These are phyloP conservation scores for Diaporthe australafricana DNA, from an alignment of 2,329 filamentous ascomycete species.

Conservation along the genomic window DNA sequence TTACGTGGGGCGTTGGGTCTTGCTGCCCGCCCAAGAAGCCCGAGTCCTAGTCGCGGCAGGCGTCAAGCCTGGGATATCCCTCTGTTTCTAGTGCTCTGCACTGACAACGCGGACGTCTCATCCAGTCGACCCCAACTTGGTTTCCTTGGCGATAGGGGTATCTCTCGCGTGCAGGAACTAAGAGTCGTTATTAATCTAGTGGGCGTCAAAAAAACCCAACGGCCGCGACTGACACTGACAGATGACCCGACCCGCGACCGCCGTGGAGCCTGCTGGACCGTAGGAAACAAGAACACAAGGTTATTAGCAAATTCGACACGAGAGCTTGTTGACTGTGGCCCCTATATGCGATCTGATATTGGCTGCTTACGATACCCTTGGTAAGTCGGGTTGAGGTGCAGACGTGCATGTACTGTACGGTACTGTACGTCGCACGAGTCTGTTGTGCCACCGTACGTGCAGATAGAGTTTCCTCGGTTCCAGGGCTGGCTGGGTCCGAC, in stretches of 20 bases:
- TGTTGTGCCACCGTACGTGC: constrained; percentile 25
- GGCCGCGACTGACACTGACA: constrained; percentile 23
- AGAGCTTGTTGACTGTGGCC: constrained; percentile 24
- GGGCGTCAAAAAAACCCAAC: constrained; percentile 19
- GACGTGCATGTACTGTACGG: background rate
- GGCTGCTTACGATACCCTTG: constrained; percentile 26
- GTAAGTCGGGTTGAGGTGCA: constrained; percentile 20
- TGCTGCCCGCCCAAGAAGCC: background rate
- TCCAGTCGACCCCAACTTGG: constrained; percentile 14
- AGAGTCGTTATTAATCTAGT: constrained; percentile 7
- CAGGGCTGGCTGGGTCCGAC: constrained; percentile 24
- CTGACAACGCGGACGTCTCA: constrained; percentile 25
- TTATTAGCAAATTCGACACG: constrained; percentile 26
- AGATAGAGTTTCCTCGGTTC: constrained; percentile 22
- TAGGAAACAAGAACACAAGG: constrained; percentile 13
- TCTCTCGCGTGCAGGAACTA: constrained; percentile 12
- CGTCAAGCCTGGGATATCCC: constrained; percentile 22
- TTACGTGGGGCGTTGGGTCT: constrained; percentile 24
- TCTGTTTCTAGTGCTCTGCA: constrained; percentile 26
- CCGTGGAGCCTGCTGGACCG: background rate
- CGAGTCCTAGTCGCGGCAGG: constrained; percentile 15
- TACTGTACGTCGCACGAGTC: constrained; percentile 1
- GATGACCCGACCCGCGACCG: constrained; percentile 14
- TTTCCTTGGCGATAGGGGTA: constrained; percentile 13
- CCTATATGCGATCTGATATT: constrained; percentile 27